These are phyloP conservation scores for Aspergillus baeticus DNA, from an alignment of 495 filamentous ascomycete genomes.

Conservation along the genomic window DNA sequence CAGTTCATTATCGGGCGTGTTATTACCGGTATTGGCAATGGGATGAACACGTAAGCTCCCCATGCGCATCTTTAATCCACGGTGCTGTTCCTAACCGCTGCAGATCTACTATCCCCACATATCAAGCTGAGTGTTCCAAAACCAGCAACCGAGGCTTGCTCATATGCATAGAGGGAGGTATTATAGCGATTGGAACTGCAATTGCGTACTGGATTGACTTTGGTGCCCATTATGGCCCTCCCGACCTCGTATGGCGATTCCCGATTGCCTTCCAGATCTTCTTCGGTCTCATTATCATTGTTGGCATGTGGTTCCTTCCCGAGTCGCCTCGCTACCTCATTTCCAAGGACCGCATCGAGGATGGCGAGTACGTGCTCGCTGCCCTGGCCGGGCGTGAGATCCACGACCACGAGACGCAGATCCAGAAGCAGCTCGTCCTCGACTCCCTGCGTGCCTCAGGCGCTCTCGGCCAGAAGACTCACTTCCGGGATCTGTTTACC, in stretches of 20 bases:
- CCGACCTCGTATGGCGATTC: constrained; percentile 71
- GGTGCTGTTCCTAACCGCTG: neutral
- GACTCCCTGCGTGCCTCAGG: constrained; percentile 67
- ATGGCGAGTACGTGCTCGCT: constrained; percentile 67
- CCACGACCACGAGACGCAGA: constrained; percentile 54
- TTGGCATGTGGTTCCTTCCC: constrained; percentile 65
- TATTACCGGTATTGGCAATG: constrained; percentile 74
- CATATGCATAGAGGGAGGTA: constrained; percentile 80
- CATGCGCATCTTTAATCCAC: neutral
- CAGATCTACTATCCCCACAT: constrained; percentile 69
- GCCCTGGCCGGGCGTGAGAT: constrained; percentile 62
- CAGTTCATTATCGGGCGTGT: constrained; percentile 77
- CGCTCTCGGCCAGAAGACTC: constrained; percentile 34
- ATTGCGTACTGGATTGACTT: constrained; percentile 89
- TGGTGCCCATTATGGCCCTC: constrained; percentile 66
- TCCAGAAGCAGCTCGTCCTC: constrained; percentile 66
- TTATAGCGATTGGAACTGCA: constrained; percentile 72
- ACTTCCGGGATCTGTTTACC: constrained; percentile 40
- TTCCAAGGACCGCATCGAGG: constrained; percentile 62
- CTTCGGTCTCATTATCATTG: constrained; percentile 65
- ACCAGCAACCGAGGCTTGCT: constrained; percentile 76
- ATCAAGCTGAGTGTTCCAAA: constrained; percentile 75
- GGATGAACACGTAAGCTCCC: constrained; percentile 59
- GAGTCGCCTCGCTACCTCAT: constrained; percentile 79
- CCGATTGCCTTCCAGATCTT: constrained; percentile 81